phyloP scores from a whole-genome alignment of 352 stramenopile genomes.

The Phytopythium boreale region DNA sequence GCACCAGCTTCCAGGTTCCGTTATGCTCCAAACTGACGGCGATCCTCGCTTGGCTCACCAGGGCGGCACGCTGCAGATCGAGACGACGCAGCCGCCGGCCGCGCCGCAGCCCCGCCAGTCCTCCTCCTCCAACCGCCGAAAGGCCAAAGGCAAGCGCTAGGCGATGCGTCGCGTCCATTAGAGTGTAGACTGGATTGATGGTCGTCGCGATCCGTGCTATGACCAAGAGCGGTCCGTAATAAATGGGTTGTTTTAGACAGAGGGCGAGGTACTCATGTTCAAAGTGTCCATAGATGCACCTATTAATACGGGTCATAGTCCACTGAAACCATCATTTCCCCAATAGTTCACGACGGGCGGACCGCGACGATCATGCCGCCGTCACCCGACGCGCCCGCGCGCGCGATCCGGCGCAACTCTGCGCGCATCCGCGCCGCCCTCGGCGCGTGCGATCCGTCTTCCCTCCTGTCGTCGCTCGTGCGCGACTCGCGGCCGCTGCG shows the following conservation, averaged over 20 bases:
- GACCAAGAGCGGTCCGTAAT: background rate
- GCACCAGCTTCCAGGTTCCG: too few species aligned
- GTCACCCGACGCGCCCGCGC: background rate
- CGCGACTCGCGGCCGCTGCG: constrained; percentile 32
- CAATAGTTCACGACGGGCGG: background rate
- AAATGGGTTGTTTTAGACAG: background rate
- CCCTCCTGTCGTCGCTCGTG: constrained; percentile 21
- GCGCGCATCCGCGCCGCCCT: constrained; percentile 58
- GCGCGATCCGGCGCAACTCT: constrained; percentile 34
- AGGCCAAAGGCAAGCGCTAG: constrained; percentile 20
- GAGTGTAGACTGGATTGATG: background rate
- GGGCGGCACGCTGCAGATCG: constrained; percentile 73
- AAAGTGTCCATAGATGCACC: background rate
- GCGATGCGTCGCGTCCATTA: background rate
- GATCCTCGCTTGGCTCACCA: constrained; percentile 14
- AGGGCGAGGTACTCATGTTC: too few species aligned
- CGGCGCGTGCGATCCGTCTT: constrained; percentile 20
- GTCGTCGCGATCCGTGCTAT: background rate
- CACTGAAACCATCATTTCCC: background rate
- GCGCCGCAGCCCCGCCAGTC: background rate
- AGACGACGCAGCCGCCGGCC: constrained; percentile 28
- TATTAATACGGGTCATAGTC: background rate
- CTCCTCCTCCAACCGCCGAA: constrained; percentile 9
- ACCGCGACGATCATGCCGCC: background rate
- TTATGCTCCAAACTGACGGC: background rate